A percentile compares a stretch with the other conserved stretches of the same genome.
Evolutionary conservation across 2,329 filamentous ascomycete species (phyloP).

Genomic region (Cercospora citrullina): DNA sequence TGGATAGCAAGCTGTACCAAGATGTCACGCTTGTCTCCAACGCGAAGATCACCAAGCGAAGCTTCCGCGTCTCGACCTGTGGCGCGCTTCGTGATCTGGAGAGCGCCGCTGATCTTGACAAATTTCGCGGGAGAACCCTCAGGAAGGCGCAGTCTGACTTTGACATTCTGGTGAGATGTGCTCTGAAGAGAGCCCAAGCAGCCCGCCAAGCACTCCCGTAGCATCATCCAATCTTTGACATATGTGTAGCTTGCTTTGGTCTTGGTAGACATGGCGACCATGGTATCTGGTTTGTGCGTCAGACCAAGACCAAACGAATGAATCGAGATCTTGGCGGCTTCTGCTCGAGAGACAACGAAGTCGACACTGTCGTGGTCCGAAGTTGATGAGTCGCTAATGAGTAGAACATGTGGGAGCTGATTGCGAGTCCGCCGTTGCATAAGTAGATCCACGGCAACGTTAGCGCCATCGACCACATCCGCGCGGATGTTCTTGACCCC

Average conservation of each 20-base stretch:
- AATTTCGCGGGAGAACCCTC: constrained; percentile 98
- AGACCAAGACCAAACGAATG: constrained; percentile 95
- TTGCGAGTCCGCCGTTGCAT: constrained; percentile 98
- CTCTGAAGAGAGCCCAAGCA: constrained; percentile 90
- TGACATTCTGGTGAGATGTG: constrained; percentile 96
- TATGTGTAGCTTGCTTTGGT: constrained; percentile 98
- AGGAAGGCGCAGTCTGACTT: constrained; percentile 87
- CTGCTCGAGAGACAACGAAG: constrained; percentile 93
- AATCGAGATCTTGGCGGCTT: constrained; percentile 96
- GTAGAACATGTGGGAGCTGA: constrained; percentile 88
- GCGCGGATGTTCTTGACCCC: constrained; percentile 95
- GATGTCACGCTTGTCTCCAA: constrained; percentile 93
- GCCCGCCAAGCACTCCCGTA: constrained; percentile 90
- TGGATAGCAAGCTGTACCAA: constrained; percentile 91
- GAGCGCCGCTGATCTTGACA: constrained; percentile 93
- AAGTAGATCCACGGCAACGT: constrained; percentile 95
- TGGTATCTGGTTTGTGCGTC: constrained; percentile 97
- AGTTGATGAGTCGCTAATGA: constrained; percentile 96
- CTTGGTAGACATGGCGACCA: constrained; percentile 93
- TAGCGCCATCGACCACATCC: constrained; percentile 95
- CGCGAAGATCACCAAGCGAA: constrained; percentile 84
- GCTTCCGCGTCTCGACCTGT: constrained; percentile 94
- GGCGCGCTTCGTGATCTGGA: constrained; percentile 94
- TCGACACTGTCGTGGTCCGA: constrained; percentile 94
- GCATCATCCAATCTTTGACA: constrained; percentile 99